Evolutionary conservation across 768 basidiomycete species (phyloP), one percentile per base, ranked within the genome.

Genomic region (Artomyces pyxidatus): DNA sequence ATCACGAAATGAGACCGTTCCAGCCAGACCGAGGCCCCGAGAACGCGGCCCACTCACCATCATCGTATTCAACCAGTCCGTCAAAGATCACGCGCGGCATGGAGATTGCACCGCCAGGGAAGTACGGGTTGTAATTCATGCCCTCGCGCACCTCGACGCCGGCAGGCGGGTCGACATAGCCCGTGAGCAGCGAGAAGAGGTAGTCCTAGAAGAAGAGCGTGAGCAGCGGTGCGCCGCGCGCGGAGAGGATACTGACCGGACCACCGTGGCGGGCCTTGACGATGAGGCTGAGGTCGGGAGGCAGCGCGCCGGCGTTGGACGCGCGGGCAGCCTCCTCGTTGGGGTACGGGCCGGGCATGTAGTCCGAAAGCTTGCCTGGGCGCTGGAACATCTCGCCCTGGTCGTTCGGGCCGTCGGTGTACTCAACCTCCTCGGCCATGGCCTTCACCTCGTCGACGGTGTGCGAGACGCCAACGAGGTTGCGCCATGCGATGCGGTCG

Each of bases 401-500:
- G 56, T 84, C 84, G 65, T 97, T 81, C 42, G 96, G 96, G 29
- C 96, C 96, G 63, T 99, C 96, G 61, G 81, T 77, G 69, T 98
- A 99, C 68, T 99, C 96, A 50, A 93, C 74, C 62, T 97, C 95
- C 71, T 96, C 96, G 9, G 96, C 96, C 85, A 98, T 80, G 2
- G 75, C 73, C 67, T 88, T 87, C 47, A 75, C 75, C 71, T 99
- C 94, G 56, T 92, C 88, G 37, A 75, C 95, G 58, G 87, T 90
- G 72, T 99, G 96, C 25, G 93, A 96, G 48, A 97, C 92, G 62
- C 93, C 96, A 57, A 99, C 96, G 50, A 99, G 75, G 73, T 98
- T 99, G 65, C 96, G 90, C 96, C 96, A 99, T 50, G 96, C 96
- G 63, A 99, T 94, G 60, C 96, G 92, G 73, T 99, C 91, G 48